phyloP scores from a whole-genome alignment of 768 basidiomycete species.

The Dioszegia crocea region DNA sequence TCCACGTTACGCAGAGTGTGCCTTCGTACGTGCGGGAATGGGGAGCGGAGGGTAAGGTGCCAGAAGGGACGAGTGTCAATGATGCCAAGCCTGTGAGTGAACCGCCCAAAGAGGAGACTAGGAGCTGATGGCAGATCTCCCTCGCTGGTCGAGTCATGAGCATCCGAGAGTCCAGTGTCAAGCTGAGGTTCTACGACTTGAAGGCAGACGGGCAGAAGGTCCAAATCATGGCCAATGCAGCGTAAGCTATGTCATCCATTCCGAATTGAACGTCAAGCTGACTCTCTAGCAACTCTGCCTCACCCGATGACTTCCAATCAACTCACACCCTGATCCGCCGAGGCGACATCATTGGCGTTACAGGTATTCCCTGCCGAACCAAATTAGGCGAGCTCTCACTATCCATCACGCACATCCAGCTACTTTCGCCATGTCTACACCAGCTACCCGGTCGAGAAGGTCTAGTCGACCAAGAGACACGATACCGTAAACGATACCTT shows the following conservation, averaged over 20 bases:
- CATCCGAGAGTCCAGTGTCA: constrained; percentile 73
- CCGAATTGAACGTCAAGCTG: neutral
- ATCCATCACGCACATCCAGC: constrained; percentile 69
- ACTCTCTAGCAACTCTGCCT: constrained; percentile 41
- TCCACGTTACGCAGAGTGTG: constrained; percentile 76
- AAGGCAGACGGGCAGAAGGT: constrained; percentile 88
- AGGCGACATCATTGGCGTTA: constrained; percentile 92
- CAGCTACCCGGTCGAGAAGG: constrained; percentile 82
- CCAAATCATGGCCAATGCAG: constrained; percentile 86
- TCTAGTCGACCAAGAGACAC: constrained; percentile 92
- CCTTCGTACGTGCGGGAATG: constrained; percentile 69
- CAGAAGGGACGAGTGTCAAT: constrained; percentile 63
- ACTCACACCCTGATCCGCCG: constrained; percentile 84
- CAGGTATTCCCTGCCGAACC: constrained; percentile 81
- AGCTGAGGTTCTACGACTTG: constrained; percentile 90
- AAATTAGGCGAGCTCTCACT: constrained; percentile 95
- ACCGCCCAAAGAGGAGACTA: neutral
- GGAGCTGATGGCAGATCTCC: constrained; percentile 47
- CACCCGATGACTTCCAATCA: constrained; percentile 58
- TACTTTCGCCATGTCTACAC: constrained; percentile 93
- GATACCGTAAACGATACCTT: constrained; percentile 97
- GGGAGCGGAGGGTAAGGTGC: constrained; percentile 66
- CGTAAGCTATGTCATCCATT: constrained; percentile 54
- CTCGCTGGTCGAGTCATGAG: constrained; percentile 90
- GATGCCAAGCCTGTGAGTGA: constrained; percentile 47